Conservation (phyloP, 177 flowering plant species). For the Tripterygium wilfordii region DNA sequence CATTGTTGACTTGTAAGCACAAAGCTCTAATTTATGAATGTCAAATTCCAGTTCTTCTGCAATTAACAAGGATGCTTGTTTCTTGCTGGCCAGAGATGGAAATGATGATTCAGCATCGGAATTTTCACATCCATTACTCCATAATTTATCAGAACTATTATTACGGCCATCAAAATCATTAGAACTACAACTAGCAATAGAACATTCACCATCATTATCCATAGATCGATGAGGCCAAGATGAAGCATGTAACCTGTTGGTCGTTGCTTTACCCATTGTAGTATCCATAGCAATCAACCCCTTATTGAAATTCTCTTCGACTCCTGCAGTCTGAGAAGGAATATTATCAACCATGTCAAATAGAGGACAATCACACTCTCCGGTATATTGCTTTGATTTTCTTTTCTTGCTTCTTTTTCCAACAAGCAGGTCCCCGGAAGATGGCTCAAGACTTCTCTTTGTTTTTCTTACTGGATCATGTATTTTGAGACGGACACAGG, state of each 20-base stretch:
- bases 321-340: background rate
- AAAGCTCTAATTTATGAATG: slow-evolving; percentile 47
- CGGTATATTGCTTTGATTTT: background rate
- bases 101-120: slow-evolving; percentile 36
- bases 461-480: background rate
- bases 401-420: slow-evolving; percentile 5
- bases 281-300: background rate
- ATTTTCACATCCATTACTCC: background rate
- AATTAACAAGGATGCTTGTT: background rate
- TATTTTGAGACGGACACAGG: background rate
- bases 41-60: slow-evolving; percentile 19
- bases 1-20: slow-evolving; percentile 48
- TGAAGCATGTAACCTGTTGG: background rate
- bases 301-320: background rate
- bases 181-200: slow-evolving; percentile 49
- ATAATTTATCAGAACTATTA: background rate
- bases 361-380: background rate
- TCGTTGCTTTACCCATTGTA: background rate
- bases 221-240: slow-evolving; percentile 3
- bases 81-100: slow-evolving; percentile 11
- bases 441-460: background rate
- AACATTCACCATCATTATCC: slow-evolving; percentile 29
- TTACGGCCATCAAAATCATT: slow-evolving; percentile 2
- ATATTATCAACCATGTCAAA: slow-evolving; percentile 1
- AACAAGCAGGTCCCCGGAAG: background rate